Percentiles rank a stretch among this genome's conserved stretches.
These are phyloP conservation scores for Dendrobium catenatum DNA, from an alignment of 106 monocot genomes.

Conservation along the genomic window DNA sequence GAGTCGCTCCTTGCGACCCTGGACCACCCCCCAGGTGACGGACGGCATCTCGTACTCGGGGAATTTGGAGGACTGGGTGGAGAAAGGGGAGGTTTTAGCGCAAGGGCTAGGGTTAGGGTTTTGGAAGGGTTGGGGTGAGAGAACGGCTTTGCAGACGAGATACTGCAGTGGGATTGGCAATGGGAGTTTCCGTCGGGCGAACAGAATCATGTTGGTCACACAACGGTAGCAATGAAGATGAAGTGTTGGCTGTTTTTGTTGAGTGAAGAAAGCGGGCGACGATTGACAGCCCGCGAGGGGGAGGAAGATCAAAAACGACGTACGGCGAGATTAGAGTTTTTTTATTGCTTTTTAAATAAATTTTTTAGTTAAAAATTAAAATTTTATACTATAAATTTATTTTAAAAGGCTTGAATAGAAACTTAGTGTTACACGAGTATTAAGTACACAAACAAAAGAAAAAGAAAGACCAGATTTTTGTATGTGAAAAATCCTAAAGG, in stretches of 20 bases:
- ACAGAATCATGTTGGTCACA: constrained; percentile 1
- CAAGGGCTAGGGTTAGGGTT: background rate
- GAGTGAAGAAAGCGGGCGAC: background rate
- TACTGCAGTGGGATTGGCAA: background rate
- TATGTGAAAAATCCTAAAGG: too few species aligned
- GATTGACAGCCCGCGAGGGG: too few species aligned
- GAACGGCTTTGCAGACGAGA: background rate
- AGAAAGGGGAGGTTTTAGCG: background rate
- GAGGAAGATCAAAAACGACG: too few species aligned
- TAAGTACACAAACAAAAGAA: too few species aligned
- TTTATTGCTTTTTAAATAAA: too few species aligned
- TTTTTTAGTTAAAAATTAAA: too few species aligned
- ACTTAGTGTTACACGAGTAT: too few species aligned
- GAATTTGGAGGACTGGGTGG: constrained; percentile 19
- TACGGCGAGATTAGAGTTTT: too few species aligned
- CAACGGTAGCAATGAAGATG: background rate
- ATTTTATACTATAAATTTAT: too few species aligned
- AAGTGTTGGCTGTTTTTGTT: background rate
- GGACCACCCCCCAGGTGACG: constrained; percentile 85
- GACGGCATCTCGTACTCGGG: constrained; percentile 87
- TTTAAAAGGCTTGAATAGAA: too few species aligned
- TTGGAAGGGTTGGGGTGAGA: background rate
- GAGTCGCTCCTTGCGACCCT: constrained; percentile 81
- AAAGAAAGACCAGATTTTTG: too few species aligned
- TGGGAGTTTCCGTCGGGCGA: background rate